phyloP scores from a whole-genome alignment of 306 rosid genomes.

The Sesbania bispinosa region DNA sequence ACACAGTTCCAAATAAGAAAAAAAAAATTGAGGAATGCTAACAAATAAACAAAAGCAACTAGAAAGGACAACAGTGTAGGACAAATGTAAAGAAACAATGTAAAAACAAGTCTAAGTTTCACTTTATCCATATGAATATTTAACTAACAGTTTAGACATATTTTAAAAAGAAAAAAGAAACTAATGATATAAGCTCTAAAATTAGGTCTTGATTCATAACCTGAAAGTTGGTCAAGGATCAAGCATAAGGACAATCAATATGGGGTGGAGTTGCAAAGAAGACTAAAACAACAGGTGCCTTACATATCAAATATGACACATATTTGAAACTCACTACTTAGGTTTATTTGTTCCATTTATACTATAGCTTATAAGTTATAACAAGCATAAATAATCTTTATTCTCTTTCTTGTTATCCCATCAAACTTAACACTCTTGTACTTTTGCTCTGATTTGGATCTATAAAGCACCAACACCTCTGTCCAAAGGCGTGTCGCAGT shows the following conservation, averaged over 20 bases:
- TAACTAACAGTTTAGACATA: too few species aligned
- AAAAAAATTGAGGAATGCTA: neutral
- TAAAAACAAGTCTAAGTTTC: neutral
- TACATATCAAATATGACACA: neutral
- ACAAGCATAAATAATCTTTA: neutral
- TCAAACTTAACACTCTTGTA: neutral
- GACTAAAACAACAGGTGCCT: conserved; percentile 8
- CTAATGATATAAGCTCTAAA: too few species aligned
- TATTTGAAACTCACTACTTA: neutral
- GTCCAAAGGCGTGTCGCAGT: too few species aligned
- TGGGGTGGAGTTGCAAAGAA: neutral
- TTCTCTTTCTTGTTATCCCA: neutral
- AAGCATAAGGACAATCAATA: conserved; percentile 3
- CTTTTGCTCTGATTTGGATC: neutral
- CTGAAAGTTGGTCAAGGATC: too few species aligned
- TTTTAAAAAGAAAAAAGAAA: too few species aligned
- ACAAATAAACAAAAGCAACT: conserved; percentile 7
- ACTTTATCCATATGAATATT: too few species aligned
- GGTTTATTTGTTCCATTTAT: neutral
- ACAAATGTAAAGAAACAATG: neutral
- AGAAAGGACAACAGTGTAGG: neutral
- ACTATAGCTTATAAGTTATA: neutral
- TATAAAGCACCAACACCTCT: too few species aligned
- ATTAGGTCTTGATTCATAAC: too few species aligned
- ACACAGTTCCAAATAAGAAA: conserved; percentile 6